Evolutionary conservation across 2,329 filamentous ascomycete genomes (phyloP).

Genomic region (Aspergillus bombycis): DNA sequence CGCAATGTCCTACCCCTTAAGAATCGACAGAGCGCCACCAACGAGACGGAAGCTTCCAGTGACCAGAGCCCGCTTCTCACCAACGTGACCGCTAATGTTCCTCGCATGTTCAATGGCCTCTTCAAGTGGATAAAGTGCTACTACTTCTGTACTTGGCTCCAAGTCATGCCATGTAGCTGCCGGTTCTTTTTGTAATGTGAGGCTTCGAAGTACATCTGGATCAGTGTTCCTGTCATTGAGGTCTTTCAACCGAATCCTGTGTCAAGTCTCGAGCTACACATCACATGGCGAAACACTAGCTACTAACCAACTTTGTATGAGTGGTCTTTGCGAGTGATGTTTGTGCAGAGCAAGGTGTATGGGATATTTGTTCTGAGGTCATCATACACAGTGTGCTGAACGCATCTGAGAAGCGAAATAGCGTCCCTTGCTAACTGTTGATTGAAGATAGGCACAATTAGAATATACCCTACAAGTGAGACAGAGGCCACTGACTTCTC

Average conservation of each 20-base stretch:
- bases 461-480: background rate
- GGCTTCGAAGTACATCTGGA: background rate
- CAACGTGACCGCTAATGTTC: conserved; percentile 17
- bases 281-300: background rate
- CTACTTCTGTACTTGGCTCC: conserved; percentile 8
- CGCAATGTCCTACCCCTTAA: conserved; percentile 1
- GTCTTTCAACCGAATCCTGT: background rate
- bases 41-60: conserved; percentile 32
- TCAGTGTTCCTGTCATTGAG: background rate
- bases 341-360: background rate
- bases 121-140: conserved; percentile 35
- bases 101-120: conserved; percentile 29
- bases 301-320: background rate
- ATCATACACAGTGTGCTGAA: conserved; percentile 20
- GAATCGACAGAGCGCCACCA: conserved; percentile 28
- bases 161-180: background rate
- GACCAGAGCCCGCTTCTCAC: conserved; percentile 27
- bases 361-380: conserved; percentile 12
- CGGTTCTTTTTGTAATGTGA: background rate
- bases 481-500: conserved; percentile 10
- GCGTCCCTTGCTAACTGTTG: conserved; percentile 36
- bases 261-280: background rate
- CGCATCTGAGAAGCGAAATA: conserved; percentile 24
- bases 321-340: background rate
- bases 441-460: conserved; percentile 21